A percentile compares a stretch with the other conserved stretches of the same genome.
These are phyloP conservation scores for Lotus japonicus DNA, from an alignment of 306 rosid genomes.

Conservation along the genomic window DNA sequence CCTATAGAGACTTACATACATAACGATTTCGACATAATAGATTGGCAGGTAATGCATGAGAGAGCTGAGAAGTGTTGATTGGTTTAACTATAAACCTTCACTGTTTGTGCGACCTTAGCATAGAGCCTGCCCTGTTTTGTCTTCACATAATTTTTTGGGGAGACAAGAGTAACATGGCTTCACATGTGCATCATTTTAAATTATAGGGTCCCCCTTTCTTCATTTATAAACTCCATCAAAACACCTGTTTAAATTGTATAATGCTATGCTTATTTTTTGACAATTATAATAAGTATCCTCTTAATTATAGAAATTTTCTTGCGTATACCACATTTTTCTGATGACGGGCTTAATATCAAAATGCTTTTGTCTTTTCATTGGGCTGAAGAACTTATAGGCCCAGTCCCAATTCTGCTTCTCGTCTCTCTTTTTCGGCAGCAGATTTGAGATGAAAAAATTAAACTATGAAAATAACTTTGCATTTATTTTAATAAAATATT, in stretches of 20 bases:
- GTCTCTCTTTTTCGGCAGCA: neutral
- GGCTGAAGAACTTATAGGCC: conserved; percentile 13
- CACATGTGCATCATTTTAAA: conserved; percentile 38
- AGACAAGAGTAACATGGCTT: conserved; percentile 59
- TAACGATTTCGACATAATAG: neutral
- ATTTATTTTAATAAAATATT: neutral
- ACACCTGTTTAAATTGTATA: neutral
- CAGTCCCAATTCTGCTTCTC: neutral
- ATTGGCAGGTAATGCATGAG: too few relatives aligned
- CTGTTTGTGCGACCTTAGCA: conserved; percentile 23
- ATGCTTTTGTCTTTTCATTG: neutral
- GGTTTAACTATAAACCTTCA: conserved; percentile 15
- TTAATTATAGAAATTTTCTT: neutral
- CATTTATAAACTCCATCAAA: neutral
- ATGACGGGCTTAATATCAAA: neutral
- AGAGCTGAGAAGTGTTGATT: too few relatives aligned
- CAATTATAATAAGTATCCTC: too few relatives aligned
- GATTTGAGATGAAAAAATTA: too few relatives aligned
- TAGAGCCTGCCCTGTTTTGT: conserved; percentile 28
- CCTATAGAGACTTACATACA: too few relatives aligned
- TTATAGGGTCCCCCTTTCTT: conserved; percentile 21
- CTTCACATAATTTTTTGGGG: conserved; percentile 10
- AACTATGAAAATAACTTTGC: too few relatives aligned
- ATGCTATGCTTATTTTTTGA: conserved; percentile 12
- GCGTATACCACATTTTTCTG: too few relatives aligned